Conservation (phyloP, 768 basidiomycete species). For the Austroboletus festivus region DNA sequence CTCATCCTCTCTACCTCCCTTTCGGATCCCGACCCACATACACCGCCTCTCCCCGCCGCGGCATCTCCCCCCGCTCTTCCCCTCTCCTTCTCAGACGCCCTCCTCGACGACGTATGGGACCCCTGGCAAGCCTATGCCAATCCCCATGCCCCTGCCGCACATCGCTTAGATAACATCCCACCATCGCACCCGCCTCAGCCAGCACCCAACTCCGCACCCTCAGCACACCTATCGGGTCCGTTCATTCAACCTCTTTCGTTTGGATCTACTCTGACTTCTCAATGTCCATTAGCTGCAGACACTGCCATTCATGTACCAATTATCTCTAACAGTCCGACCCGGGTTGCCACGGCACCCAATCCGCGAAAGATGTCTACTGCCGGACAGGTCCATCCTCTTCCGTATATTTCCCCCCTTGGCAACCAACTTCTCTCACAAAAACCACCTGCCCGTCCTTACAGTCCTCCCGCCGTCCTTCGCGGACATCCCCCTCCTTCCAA, state of each 20-base stretch:
- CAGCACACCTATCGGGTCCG: conserved; percentile 12
- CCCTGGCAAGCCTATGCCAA: conserved; percentile 17
- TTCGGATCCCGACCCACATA: conserved; percentile 15
- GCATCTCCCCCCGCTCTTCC: conserved; percentile 15
- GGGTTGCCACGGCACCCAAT: conserved; percentile 20
- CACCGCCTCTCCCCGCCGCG: conserved; percentile 6
- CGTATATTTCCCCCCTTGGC: conserved; percentile 7
- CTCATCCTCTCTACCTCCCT: conserved; percentile 40
- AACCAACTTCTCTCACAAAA: conserved; percentile 11
- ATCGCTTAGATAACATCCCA: conserved; percentile 3
- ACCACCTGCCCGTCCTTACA: not conserved
- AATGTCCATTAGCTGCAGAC: conserved; percentile 5
- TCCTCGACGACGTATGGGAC: conserved; percentile 19
- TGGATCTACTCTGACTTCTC: conserved; percentile 10
- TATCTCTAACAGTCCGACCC: not conserved
- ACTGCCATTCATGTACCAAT: conserved; percentile 3
- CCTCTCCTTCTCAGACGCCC: not conserved
- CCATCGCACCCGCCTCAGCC: not conserved
- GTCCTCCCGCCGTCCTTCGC: conserved; percentile 24
- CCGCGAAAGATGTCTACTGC: conserved; percentile 6
- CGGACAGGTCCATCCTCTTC: conserved; percentile 8
- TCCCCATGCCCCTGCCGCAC: not conserved
- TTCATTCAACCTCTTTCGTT: conserved; percentile 2
- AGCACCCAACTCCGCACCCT: not conserved
- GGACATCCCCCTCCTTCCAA: conserved; percentile 12